phyloP scores from a whole-genome alignment of 768 basidiomycete genomes.

The Lentinula guzmanii region DNA sequence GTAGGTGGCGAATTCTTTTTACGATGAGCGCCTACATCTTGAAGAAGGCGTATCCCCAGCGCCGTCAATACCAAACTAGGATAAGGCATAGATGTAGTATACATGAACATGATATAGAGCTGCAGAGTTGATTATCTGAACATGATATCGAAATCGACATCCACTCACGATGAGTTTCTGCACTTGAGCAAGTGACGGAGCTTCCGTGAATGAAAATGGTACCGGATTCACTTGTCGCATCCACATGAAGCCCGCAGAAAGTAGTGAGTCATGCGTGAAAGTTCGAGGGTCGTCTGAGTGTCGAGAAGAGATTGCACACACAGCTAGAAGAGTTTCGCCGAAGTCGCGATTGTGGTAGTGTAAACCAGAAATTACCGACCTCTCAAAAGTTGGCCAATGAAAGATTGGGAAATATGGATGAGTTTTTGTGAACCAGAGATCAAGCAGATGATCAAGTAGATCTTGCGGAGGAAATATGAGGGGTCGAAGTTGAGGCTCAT shows the following conservation, averaged over 20 bases:
- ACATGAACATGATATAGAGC: slow-evolving; percentile 30
- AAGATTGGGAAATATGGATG: slow-evolving; percentile 43
- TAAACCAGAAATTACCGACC: slow-evolving; percentile 17
- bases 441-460: slow-evolving; percentile 38
- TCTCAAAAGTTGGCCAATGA: slow-evolving; percentile 44
- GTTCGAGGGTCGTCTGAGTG: slow-evolving; percentile 28
- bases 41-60: slow-evolving; percentile 31
- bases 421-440: slow-evolving; percentile 41
- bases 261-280: slow-evolving; percentile 23
- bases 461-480: slow-evolving; percentile 41
- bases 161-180: slow-evolving; percentile 27
- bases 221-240: slow-evolving; percentile 31
- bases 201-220: slow-evolving; percentile 24
- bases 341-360: slow-evolving; percentile 35
- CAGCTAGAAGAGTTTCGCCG: slow-evolving; percentile 32
- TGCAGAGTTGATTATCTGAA: slow-evolving; percentile 4
- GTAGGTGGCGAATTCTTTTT: slow-evolving; percentile 5
- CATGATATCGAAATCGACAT: slow-evolving; percentile 11
- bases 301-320: slow-evolving; percentile 39
- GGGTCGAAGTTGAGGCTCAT: neutral
- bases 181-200: slow-evolving; percentile 30
- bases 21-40: slow-evolving; percentile 36
- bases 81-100: slow-evolving; percentile 18
- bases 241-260: slow-evolving; percentile 34
- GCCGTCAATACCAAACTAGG: slow-evolving; percentile 29